Evolutionary conservation across 2,329 filamentous ascomycete species (phyloP).

Genomic region (Hirsutella minnesotensis): DNA sequence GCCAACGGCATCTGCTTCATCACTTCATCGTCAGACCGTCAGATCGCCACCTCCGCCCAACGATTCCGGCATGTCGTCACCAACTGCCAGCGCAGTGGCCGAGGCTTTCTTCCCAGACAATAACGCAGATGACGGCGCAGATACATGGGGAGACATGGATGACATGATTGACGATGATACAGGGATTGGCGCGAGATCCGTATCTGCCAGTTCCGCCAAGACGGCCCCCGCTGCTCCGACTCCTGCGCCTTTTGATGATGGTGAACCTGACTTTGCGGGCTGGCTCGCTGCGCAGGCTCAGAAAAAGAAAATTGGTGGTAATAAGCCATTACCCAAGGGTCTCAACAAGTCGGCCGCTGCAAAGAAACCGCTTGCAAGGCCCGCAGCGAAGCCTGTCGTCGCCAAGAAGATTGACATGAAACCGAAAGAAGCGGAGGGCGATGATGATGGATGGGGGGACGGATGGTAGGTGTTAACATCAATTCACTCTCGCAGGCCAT

Average conservation of each 20-base stretch:
- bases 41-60: slow-evolving; percentile 33
- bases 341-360: slow-evolving; percentile 46
- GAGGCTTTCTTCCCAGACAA: slow-evolving; percentile 43
- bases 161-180: slow-evolving; percentile 46
- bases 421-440: slow-evolving; percentile 46
- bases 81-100: slow-evolving; percentile 28
- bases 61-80: slow-evolving; percentile 35
- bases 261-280: slow-evolving; percentile 90
- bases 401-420: slow-evolving; percentile 60
- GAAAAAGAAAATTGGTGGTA: slow-evolving; percentile 56
- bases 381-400: slow-evolving; percentile 28
- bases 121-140: slow-evolving; percentile 49
- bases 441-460: slow-evolving; percentile 56
- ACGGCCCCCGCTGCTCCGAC: slow-evolving; percentile 21
- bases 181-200: slow-evolving; percentile 19
- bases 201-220: slow-evolving; percentile 7
- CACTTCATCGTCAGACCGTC: slow-evolving; percentile 48
- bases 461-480: slow-evolving; percentile 36
- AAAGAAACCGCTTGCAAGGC: slow-evolving; percentile 32
- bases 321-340: slow-evolving; percentile 72
- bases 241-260: slow-evolving; percentile 59
- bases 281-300: slow-evolving; percentile 83
- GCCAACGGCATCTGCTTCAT: slow-evolving; percentile 40
- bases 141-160: slow-evolving; percentile 66
- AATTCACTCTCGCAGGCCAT: too few relatives aligned